These are phyloP conservation scores for Wallacemonas sp. DNA, from an alignment of 208 protist species.

Conservation along the genomic window DNA sequence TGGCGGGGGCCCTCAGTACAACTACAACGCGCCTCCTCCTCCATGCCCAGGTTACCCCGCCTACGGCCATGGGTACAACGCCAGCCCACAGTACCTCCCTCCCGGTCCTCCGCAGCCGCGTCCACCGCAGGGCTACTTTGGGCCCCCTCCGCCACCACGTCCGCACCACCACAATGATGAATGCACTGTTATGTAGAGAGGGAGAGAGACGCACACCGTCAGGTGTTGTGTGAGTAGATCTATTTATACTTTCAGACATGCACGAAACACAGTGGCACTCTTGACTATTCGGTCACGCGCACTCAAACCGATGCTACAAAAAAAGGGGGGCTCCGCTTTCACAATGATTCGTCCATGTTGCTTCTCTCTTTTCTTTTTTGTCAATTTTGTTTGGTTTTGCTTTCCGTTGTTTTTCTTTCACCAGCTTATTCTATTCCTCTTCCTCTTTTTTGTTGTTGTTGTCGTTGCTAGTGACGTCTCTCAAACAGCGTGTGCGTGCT, in stretches of 20 bases:
- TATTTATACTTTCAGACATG: no score
- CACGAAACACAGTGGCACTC: no score
- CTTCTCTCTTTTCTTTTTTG: background rate
- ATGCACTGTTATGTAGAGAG: slow-evolving; percentile 1
- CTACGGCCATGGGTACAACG: slow-evolving; percentile 7
- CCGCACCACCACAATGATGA: slow-evolving; percentile 10
- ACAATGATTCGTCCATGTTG: no score
- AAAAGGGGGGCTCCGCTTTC: no score
- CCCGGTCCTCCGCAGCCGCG: background rate
- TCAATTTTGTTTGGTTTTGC: background rate
- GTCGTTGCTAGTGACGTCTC: no score
- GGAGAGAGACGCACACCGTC: background rate
- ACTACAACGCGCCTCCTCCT: background rate
- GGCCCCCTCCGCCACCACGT: background rate
- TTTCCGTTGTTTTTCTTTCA: background rate
- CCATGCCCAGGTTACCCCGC: slow-evolving; percentile 2
- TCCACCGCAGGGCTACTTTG: background rate
- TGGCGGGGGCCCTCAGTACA: background rate
- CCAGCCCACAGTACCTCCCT: background rate
- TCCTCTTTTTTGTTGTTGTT: background rate
- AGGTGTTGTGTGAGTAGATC: slow-evolving; percentile 7
- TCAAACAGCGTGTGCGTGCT: no score
- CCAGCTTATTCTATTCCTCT: background rate
- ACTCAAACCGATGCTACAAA: no score
- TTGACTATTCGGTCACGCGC: no score